Conservation (phyloP, 305 asterid species). For the Solanum hybrid region DNA sequence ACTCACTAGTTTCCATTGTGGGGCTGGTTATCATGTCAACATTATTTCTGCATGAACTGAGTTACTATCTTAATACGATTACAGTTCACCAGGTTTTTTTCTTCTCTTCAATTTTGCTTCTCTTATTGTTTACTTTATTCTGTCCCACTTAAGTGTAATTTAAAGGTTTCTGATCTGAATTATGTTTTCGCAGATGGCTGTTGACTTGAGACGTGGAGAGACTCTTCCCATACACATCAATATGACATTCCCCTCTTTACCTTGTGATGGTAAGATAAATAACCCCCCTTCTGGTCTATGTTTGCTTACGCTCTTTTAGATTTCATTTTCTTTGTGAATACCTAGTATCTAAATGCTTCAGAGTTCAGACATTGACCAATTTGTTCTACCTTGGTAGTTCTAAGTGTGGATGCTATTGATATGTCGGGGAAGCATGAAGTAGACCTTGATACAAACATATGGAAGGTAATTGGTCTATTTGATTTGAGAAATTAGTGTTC, state of each 20-base stretch:
- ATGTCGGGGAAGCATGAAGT: constrained; percentile 99
- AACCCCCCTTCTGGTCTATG: not conserved
- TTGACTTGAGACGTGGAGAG: constrained; percentile 92
- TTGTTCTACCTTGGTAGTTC: constrained; percentile 40
- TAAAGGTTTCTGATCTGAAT: constrained; percentile 7
- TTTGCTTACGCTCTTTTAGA: constrained; percentile 6
- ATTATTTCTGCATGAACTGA: constrained; percentile 80
- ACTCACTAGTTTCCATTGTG: constrained; percentile 57
- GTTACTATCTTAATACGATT: constrained; percentile 71
- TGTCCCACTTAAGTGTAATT: not conserved
- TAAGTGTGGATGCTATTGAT: constrained; percentile 94
- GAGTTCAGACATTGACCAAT: not conserved
- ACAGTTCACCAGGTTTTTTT: constrained; percentile 77
- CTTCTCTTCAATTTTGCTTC: constrained; percentile 4
- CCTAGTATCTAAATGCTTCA: not conserved
- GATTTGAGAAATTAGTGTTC: not conserved
- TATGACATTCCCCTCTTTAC: constrained; percentile 91
- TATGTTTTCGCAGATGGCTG: constrained; percentile 67
- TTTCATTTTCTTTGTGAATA: constrained; percentile 2
- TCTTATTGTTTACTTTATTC: not conserved
- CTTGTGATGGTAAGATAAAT: constrained; percentile 80
- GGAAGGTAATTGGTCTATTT: constrained; percentile 59
- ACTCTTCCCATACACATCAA: constrained; percentile 95
- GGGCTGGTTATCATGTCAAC: constrained; percentile 88
- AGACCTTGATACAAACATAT: constrained; percentile 95